Base-by-base conservation (phyloP, 2,329 filamentous ascomycete genomes). In the Pseudocercospora pini-densiflorae region DNA sequence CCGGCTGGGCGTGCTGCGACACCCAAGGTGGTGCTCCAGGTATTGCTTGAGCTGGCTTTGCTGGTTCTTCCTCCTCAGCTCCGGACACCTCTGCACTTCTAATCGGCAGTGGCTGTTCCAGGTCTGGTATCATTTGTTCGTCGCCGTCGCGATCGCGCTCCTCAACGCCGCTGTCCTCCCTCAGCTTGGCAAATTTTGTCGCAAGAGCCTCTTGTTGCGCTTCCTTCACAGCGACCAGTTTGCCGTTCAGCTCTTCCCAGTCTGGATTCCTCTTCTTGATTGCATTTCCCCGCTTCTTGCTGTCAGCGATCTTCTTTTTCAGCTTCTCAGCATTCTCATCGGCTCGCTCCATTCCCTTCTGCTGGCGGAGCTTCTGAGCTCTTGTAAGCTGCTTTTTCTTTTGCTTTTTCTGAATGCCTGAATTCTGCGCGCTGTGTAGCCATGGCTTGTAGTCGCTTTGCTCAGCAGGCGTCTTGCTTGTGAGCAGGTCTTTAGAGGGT, bases 371-470 rank as follows among this genome's bases (percentile, higher is more conserved):
- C 5, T 83, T 80, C 75, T 89, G 87, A 7, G 83, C 80, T 59
- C 84, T 83, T 27, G 82, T 85, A 71, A 85, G 70, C 21, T 79
- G 79, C 73, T 87, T 87, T 67, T 81, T 80, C 77, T 88, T 91
- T 67, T 82, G 75, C 79, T 90, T 92, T 79, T 92, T 93, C 62
- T 81, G 80, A 9, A 94, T 84, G 31, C 92, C 92, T 19, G 88
- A 85, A 75, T 89, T 87, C 71, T 91, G 89, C 16, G 89, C 87
- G 45, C 88, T 87, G 47, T 93, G 87, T 19, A 92, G 84, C n/a
- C 91, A 89, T 29, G 89, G 87, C 4, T 88, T 86, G 66, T 81
- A 77, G 68, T 85, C 80, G 65, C 80, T 77, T 7, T 83, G 80
- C 53, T 84, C 80, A 21, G 79, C 69, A 1, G 88, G 86, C 10